Base-by-base conservation (phyloP, 768 basidiomycete species). In the Mycena epipterygia region DNA sequence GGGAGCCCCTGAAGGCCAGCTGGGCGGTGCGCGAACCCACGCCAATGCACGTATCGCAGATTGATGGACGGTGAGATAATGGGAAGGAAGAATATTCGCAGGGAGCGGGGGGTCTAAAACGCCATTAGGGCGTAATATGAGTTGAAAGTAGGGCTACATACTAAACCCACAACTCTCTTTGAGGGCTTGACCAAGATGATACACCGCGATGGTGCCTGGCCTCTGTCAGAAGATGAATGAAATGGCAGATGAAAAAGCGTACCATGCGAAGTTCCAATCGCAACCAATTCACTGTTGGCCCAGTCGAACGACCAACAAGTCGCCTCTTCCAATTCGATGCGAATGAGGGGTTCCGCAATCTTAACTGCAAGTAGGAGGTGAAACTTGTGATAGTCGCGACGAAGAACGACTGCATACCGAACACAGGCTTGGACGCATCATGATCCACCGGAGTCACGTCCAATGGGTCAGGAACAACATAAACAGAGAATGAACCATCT, bases 231-330 rank as follows among this genome's bases (percentile, higher is more conserved):
- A 72, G 27, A 70, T 21, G 49, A 21, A 33, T 32, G 29, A 25
- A 32, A 42, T 32, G 4, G 17, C n/a, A 21, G 37, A 9, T 16
- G 27, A 16, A 23, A 30, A 62, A 42, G 14, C n/a, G 60, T 62
- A 95, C 97, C 97, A 73, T 95, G 93, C 3, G 94, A 91, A 30
- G 91, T 91, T 0, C 96, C 97, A 16, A 93, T 89, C 0, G 95
- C 95, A 9, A 99, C 79, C 14, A 91, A 75, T 66, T 93, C 91
- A 71, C 95, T 94, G 71, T 95, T 95, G 0, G 91, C 93, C 96
- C 96, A 98, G 73, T 98, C 96, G 61, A 98, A 84, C 19, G 89
- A 87, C 87, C 89, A 93, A 76, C 91, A 93, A n/a, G 86, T 83
- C 0, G 94, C 88, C 48, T 95, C 93, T 62, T 92, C 90, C 2